phyloP scores from a whole-genome alignment of 495 filamentous ascomycete species.

The Penicillium roqueforti region DNA sequence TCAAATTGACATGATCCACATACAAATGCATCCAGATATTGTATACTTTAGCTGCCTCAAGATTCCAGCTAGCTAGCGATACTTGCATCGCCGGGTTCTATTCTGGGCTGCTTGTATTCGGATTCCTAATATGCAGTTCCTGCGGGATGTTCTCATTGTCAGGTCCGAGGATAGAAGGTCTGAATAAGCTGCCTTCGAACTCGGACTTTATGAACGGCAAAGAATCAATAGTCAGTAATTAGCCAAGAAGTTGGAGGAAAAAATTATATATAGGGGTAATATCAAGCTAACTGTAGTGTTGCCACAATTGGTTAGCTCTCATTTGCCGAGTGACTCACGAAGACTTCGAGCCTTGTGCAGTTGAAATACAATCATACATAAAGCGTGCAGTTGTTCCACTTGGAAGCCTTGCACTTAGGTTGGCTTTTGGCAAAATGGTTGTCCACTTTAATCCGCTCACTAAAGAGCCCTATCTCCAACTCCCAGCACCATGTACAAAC shows the following conservation, averaged over 20 bases:
- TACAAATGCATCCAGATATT: background rate
- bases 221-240: background rate
- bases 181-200: background rate
- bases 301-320: background rate
- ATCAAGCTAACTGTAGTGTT: too few relatives aligned
- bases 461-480: slow-evolving; percentile 25
- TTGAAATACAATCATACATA: background rate
- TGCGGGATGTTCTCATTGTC: background rate
- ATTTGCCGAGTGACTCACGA: slow-evolving; percentile 1
- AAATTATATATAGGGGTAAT: background rate
- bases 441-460: slow-evolving; percentile 15
- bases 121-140: background rate
- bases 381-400: background rate
- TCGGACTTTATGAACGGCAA: background rate
- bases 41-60: background rate
- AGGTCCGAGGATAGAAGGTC: background rate
- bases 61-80: background rate
- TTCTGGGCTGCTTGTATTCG: background rate
- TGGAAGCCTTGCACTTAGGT: background rate
- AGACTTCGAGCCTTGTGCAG: background rate
- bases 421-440: slow-evolving; percentile 6
- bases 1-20: background rate
- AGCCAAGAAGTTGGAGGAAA: background rate
- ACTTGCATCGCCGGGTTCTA: background rate
- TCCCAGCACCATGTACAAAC: slow-evolving; percentile 20